These are phyloP conservation scores for Fusarium brevicatenulatum DNA, from an alignment of 2,329 filamentous ascomycete genomes.

Conservation along the genomic window DNA sequence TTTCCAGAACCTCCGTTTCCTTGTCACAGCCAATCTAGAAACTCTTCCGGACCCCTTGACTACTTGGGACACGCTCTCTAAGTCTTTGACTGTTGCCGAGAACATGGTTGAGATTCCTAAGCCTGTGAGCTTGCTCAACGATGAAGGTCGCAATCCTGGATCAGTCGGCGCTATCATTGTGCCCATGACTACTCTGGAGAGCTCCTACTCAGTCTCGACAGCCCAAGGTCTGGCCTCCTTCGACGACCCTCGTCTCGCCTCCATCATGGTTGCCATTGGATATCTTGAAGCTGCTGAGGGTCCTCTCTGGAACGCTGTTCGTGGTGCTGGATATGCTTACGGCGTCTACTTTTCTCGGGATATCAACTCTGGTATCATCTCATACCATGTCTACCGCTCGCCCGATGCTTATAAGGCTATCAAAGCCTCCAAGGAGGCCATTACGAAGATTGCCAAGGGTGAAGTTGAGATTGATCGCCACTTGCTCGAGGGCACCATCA, in stretches of 20 bases:
- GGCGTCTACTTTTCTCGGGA: slow-evolving; percentile 83
- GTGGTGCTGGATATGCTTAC: slow-evolving; percentile 93
- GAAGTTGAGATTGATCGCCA: slow-evolving; percentile 78
- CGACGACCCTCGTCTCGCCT: slow-evolving; percentile 79
- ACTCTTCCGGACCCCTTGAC: slow-evolving; percentile 80
- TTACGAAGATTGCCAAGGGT: slow-evolving; percentile 79
- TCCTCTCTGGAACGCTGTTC: slow-evolving; percentile 91
- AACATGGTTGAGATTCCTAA: slow-evolving; percentile 76
- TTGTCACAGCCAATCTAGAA: slow-evolving; percentile 83
- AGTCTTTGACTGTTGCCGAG: slow-evolving; percentile 50
- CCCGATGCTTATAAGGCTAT: slow-evolving; percentile 92
- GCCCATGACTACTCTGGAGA: slow-evolving; percentile 92
- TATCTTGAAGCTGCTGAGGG: slow-evolving; percentile 96
- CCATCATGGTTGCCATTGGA: slow-evolving; percentile 86
- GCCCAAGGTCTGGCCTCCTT: slow-evolving; percentile 79
- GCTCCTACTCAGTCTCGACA: slow-evolving; percentile 84
- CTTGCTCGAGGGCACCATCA: slow-evolving; percentile 89
- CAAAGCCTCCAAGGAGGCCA: slow-evolving; percentile 76
- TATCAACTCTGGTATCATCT: slow-evolving; percentile 80
- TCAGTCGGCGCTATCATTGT: slow-evolving; percentile 79
- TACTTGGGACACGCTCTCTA: slow-evolving; percentile 73
- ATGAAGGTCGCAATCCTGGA: slow-evolving; percentile 79
- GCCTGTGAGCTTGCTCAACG: slow-evolving; percentile 76
- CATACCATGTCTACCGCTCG: slow-evolving; percentile 89
- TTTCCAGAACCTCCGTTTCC: slow-evolving; percentile 84